Percentiles rank a stretch among this genome's conserved stretches.
These are phyloP conservation scores for Eimeria praecox DNA, from an alignment of 169 alveolate genomes.

Conservation along the genomic window DNA sequence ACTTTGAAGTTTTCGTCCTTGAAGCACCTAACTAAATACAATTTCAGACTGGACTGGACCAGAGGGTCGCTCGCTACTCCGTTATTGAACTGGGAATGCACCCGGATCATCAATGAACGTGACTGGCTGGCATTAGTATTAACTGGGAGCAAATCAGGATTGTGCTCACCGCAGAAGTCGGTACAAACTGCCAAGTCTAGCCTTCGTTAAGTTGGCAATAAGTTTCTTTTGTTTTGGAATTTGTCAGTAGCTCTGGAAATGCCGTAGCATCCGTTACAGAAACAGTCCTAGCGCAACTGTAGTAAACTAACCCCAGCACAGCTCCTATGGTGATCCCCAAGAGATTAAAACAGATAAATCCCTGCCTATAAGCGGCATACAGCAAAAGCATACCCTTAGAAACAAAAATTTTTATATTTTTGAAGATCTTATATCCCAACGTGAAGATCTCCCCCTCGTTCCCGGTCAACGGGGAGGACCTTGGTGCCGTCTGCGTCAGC, in stretches of 20 bases:
- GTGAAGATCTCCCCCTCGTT: too few species aligned
- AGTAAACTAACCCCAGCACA: too few species aligned
- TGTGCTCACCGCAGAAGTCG: not conserved
- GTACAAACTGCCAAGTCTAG: not conserved
- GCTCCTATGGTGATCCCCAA: too few species aligned
- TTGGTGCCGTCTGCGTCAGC: too few species aligned
- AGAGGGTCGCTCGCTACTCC: slow-evolving; percentile 71
- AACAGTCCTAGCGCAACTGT: not conserved
- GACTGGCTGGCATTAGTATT: slow-evolving; percentile 34
- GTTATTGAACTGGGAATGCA: slow-evolving; percentile 18
- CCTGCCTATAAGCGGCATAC: too few species aligned
- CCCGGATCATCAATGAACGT: not conserved
- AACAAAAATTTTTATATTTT: too few species aligned
- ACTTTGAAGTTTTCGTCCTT: not conserved
- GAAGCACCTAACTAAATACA: not conserved
- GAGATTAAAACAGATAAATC: too few species aligned
- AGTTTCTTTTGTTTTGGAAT: not conserved
- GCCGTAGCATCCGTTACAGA: not conserved
- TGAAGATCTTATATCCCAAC: too few species aligned
- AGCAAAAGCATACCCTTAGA: too few species aligned
- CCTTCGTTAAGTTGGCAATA: not conserved
- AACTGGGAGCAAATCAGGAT: not conserved
- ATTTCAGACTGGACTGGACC: slow-evolving; percentile 64
- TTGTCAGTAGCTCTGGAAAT: not conserved
- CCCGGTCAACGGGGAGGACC: too few species aligned